Evolutionary conservation across 176 grass and related monocot species (phyloP).

Genomic region (Carex littledalei): DNA sequence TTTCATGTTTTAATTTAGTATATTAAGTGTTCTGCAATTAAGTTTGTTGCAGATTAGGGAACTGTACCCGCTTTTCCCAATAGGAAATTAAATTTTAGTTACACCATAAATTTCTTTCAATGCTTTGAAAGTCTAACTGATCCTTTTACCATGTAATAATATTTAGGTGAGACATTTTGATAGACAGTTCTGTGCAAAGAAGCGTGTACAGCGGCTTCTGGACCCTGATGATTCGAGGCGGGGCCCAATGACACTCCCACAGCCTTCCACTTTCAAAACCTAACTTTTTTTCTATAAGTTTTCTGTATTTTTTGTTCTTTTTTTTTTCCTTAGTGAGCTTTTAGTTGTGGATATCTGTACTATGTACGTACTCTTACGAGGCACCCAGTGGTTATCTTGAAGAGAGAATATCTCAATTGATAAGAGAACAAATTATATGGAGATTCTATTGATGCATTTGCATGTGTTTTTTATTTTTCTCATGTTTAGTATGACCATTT

Average conservation of each 20-base stretch:
- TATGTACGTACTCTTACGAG: no score
- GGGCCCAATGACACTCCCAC: conserved; percentile 71
- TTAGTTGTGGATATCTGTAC: neutral
- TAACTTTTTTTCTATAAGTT: conserved; percentile 26
- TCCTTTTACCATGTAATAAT: neutral
- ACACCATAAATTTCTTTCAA: neutral
- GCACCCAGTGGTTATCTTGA: neutral
- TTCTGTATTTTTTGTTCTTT: neutral
- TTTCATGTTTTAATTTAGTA: neutral
- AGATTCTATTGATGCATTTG: neutral
- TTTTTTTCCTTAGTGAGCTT: neutral
- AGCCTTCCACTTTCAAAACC: conserved; percentile 84
- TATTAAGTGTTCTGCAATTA: neutral
- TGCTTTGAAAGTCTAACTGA: neutral
- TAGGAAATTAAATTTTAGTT: neutral
- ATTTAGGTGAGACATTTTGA: conserved; percentile 90
- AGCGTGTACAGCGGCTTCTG: conserved; percentile 67
- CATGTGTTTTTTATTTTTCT: neutral
- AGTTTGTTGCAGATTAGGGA: neutral
- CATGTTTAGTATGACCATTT: neutral
- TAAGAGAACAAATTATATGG: neutral
- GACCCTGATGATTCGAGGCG: conserved; percentile 48
- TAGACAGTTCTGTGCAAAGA: conserved; percentile 76
- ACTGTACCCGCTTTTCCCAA: neutral
- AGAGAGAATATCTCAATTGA: neutral